Evolutionary conservation across 2,329 filamentous ascomycete genomes (phyloP).

Genomic region (Monilinia fructigena): DNA sequence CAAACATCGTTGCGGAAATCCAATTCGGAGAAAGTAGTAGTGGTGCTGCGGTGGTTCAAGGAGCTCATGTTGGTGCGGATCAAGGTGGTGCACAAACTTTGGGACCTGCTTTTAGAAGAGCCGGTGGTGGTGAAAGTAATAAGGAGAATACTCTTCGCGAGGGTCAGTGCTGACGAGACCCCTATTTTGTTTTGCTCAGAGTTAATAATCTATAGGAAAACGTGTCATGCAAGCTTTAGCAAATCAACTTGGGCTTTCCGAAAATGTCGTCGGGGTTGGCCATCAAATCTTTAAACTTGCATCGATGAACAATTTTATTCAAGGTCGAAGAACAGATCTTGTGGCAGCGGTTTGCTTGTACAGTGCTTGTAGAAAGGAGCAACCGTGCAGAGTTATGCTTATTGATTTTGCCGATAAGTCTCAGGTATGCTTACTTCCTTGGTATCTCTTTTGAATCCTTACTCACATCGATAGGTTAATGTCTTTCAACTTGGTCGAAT

Average conservation of each 20-base stretch:
- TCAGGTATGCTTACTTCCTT: slow-evolving; percentile 43
- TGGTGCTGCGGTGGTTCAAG: slow-evolving; percentile 87
- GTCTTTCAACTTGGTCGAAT: slow-evolving; percentile 89
- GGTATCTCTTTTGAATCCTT: background rate
- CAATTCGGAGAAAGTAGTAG: slow-evolving; percentile 84
- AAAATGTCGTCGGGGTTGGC: slow-evolving; percentile 63
- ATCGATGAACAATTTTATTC: slow-evolving; percentile 72
- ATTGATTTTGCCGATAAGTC: slow-evolving; percentile 90
- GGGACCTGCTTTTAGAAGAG: slow-evolving; percentile 60
- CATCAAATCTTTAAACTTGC: slow-evolving; percentile 75
- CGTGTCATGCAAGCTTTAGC: slow-evolving; percentile 62
- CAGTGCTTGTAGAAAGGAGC: slow-evolving; percentile 76
- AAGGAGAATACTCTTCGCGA: slow-evolving; percentile 60
- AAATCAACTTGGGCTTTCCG: slow-evolving; percentile 57
- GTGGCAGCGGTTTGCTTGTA: slow-evolving; percentile 92
- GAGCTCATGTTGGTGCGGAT: slow-evolving; percentile 81
- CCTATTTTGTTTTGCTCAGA: background rate
- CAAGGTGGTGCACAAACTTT: slow-evolving; percentile 60
- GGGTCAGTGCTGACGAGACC: slow-evolving; percentile 34
- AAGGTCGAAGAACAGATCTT: slow-evolving; percentile 79
- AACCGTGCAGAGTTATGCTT: slow-evolving; percentile 82
- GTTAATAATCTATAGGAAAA: slow-evolving; percentile 34
- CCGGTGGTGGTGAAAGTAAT: slow-evolving; percentile 57
- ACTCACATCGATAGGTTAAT: slow-evolving; percentile 57
- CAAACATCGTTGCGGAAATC: slow-evolving; percentile 88